Evolutionary conservation across 2,329 filamentous ascomycete species (phyloP), one percentile per base, ranked within the genome.

Genomic region (Septoria linicola): DNA sequence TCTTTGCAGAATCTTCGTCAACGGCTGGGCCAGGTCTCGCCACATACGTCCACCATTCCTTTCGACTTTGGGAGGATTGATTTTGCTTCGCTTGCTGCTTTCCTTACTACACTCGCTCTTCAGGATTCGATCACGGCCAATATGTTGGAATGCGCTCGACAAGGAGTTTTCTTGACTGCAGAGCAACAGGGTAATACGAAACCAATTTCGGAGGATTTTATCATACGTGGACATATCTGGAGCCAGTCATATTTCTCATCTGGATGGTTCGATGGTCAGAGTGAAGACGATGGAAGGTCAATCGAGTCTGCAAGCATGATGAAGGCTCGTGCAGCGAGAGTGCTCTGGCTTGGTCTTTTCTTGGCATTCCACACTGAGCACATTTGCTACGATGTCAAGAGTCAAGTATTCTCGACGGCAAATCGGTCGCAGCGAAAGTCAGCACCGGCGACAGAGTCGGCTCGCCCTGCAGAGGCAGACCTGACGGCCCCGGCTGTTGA

Each of bases 121-220:
- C 60, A 54, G 62, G 3, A 70, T 68, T 60, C 59, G 3, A 53
- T 66, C 27, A 52, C 57, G 63, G 77, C 67, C 65, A 56, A 57
- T 53, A 31, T 66, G 59, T 57, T 72, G 72, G 55, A 70, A 19
- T 59, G 50, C 25, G 63, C 61, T 8, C 51, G 52, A 6, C 62
- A 52, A 50, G 65, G 32, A 51, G 73, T 20, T 69, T 81, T 53
- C 69, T 57, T 67, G 71, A 25, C 70, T 63, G 23, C 66, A 63
- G 72, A 2, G 73, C 72, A 1, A 72, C 73, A 23, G 68, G 49
- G 46, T 1, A 65, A 74, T 0, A 74, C 73, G 1, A 72, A 76
- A 1, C 84, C 85, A 0, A 65, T 89, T 0, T 83, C 84, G 0
- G 87, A 89, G 41, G 87, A 90, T 54, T 88, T 81, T 57, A 75